phyloP scores from a whole-genome alignment of 2,329 filamentous ascomycete species.

The Cladophialophora yegresii region DNA sequence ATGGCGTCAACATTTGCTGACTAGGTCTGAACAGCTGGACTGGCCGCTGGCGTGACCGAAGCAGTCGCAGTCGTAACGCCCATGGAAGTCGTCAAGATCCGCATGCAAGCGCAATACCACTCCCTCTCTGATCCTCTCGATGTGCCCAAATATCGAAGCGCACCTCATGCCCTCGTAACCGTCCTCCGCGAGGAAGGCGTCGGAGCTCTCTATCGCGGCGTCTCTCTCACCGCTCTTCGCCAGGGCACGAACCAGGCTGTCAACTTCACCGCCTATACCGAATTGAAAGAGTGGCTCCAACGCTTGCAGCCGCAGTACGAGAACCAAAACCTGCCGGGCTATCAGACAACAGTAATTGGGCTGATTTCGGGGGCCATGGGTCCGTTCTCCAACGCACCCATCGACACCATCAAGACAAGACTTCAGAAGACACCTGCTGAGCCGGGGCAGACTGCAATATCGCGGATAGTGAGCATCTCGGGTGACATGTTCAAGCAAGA shows the following conservation, averaged over 20 bases:
- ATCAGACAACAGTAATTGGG: conserved; percentile 88
- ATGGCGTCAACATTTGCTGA: not conserved
- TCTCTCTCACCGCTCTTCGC: conserved; percentile 86
- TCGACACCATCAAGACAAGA: conserved; percentile 98
- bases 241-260: conserved; percentile 97
- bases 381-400: conserved; percentile 92
- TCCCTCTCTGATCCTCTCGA: conserved; percentile 96
- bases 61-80: conserved; percentile 94
- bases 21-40: conserved; percentile 64
- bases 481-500: conserved; percentile 90
- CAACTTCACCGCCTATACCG: conserved; percentile 97
- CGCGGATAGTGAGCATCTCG: conserved; percentile 76
- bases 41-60: conserved; percentile 91
- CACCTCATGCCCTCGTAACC: conserved; percentile 78
- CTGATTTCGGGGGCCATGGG: conserved; percentile 93
- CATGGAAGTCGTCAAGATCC: conserved; percentile 99
- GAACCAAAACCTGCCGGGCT: conserved; percentile 70
- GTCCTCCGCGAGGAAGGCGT: conserved; percentile 89
- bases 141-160: conserved; percentile 95
- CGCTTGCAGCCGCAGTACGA: conserved; percentile 69
- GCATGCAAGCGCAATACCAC: conserved; percentile 96
- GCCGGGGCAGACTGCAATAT: conserved; percentile 76
- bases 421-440: conserved; percentile 86
- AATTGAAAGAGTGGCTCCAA: conserved; percentile 81
- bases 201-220: conserved; percentile 86